Evolutionary conservation across 2,329 filamentous ascomycete species (phyloP).

Genomic region (Microdochium paspali): DNA sequence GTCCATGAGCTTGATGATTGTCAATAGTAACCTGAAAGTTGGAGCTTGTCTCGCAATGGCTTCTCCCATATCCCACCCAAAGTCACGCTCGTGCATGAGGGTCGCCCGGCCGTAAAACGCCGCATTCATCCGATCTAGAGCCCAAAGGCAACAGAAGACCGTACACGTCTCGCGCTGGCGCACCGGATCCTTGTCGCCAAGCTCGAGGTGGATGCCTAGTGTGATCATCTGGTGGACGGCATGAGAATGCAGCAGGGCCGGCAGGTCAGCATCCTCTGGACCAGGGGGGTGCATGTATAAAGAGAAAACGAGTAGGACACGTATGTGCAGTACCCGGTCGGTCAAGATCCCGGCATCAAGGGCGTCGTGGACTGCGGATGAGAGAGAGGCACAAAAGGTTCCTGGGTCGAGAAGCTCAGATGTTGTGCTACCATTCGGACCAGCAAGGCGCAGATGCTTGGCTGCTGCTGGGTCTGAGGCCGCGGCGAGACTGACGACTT

Average conservation of each 20-base stretch:
- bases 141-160: slow-evolving; percentile 51
- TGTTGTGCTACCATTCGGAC: slow-evolving; percentile 18
- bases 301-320: slow-evolving; percentile 42
- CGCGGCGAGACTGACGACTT: slow-evolving; percentile 46
- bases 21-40: slow-evolving; percentile 47
- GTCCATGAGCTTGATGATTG: slow-evolving; percentile 45
- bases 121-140: slow-evolving; percentile 48
- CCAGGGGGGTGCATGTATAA: slow-evolving; percentile 49
- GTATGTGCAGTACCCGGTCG: slow-evolving; percentile 45
- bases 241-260: slow-evolving; percentile 40
- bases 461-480: slow-evolving; percentile 37
- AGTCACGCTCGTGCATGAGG: slow-evolving; percentile 50
- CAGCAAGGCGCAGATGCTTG: slow-evolving; percentile 32
- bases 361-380: slow-evolving; percentile 36
- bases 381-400: slow-evolving; percentile 38
- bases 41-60: slow-evolving; percentile 41
- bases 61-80: slow-evolving; percentile 41
- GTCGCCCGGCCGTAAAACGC: slow-evolving; percentile 51
- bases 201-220: slow-evolving; percentile 41
- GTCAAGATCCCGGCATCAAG: slow-evolving; percentile 44
- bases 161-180: slow-evolving; percentile 28
- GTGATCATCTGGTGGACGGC: slow-evolving; percentile 50
- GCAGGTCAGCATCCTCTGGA: slow-evolving; percentile 43
- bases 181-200: slow-evolving; percentile 13
- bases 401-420: slow-evolving; percentile 28